Evolutionary conservation across 495 filamentous ascomycete species (phyloP).

Genomic region (Penicillium egyptiacum): DNA sequence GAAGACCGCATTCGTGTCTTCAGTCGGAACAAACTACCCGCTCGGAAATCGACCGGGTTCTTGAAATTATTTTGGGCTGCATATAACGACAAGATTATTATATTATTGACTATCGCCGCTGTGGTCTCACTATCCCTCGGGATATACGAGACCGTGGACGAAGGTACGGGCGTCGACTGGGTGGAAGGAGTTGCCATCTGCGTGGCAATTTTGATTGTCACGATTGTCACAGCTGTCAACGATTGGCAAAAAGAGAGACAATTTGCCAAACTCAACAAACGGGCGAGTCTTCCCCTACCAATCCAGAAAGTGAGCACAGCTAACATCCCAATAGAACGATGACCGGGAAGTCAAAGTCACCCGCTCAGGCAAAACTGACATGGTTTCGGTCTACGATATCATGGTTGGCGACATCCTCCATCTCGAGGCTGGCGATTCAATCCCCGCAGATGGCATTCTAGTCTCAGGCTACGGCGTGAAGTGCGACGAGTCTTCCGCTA

Average conservation of each 20-base stretch:
- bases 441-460: conserved; percentile 61
- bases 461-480: conserved; percentile 64
- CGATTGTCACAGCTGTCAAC: conserved; percentile 70
- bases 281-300: conserved; percentile 36
- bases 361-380: conserved; percentile 70
- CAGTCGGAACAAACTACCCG: conserved; percentile 70
- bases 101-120: conserved; percentile 71
- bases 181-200: conserved; percentile 79
- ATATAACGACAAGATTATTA: conserved; percentile 83
- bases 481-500: conserved; percentile 69
- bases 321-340: conserved; percentile 54
- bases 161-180: conserved; percentile 63
- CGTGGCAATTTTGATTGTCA: conserved; percentile 73
- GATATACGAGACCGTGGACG: conserved; percentile 60
- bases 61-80: conserved; percentile 78
- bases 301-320: not conserved
- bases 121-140: conserved; percentile 70
- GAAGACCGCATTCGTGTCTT: conserved; percentile 70
- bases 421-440: conserved; percentile 71
- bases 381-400: conserved; percentile 71
- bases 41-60: conserved; percentile 70
- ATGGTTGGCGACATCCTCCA: conserved; percentile 72
- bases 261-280: conserved; percentile 74
- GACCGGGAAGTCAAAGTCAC: conserved; percentile 76
- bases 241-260: conserved; percentile 80